Conservation (phyloP, 1,284 basidiomycete genomes). For the Apiotrichum gamsii region DNA sequence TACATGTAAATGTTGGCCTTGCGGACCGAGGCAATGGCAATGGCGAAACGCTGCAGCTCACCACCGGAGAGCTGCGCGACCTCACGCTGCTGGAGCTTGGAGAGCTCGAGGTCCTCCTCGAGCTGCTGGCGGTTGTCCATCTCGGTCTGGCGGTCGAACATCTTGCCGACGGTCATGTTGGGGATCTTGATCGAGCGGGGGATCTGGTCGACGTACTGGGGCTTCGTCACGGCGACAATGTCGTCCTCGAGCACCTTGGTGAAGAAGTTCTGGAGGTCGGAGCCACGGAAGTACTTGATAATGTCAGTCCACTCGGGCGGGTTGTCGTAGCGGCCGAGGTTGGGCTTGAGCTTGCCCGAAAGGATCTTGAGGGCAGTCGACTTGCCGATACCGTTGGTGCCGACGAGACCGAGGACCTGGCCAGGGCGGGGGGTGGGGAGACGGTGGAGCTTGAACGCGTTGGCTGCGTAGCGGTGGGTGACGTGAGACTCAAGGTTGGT, state of each 20-base stretch:
- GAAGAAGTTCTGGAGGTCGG: conserved; percentile 96
- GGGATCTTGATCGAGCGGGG: conserved; percentile 85
- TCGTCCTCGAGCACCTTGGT: conserved; percentile 98
- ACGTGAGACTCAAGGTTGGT: conserved; percentile 91
- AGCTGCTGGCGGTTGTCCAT: conserved; percentile 69
- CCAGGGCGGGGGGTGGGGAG: conserved; percentile 90
- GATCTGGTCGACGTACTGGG: conserved; percentile 98
- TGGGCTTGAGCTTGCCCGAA: conserved; percentile 87
- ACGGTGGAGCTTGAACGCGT: conserved; percentile 95
- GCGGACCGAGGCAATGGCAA: conserved; percentile 58
- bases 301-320: conserved; percentile 98
- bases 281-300: conserved; percentile 92
- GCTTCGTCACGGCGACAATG: conserved; percentile 94
- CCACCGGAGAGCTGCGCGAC: conserved; percentile 82
- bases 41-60: conserved; percentile 89
- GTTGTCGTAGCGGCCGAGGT: conserved; percentile 52
- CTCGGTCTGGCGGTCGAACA: conserved; percentile 61
- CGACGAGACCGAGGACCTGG: conserved; percentile 90
- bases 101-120: conserved; percentile 76
- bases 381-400: conserved; percentile 98
- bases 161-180: conserved; percentile 71
- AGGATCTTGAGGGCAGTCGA: conserved; percentile 92
- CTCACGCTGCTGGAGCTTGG: conserved; percentile 74
- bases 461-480: conserved; percentile 93
- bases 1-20: conserved; percentile 67